Percentiles rank a stretch among this genome's conserved stretches.
phyloP scores from a whole-genome alignment of 345 rosid genomes.

The Ceriops decandra region DNA sequence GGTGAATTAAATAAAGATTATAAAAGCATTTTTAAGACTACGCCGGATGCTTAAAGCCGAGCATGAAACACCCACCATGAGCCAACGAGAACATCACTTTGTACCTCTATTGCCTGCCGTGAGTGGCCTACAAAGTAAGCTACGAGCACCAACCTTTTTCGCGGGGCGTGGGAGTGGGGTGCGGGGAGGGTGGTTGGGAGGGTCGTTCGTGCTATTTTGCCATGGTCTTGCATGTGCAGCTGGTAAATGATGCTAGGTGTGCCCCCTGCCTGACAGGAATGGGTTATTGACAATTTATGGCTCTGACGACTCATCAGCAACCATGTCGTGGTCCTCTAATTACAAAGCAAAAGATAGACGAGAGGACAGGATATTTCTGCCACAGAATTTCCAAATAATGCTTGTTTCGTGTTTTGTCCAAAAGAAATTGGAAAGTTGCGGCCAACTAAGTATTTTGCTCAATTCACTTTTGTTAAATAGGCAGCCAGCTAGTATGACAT shows the following conservation, averaged over 20 bases:
- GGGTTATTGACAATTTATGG: slow-evolving; percentile 15
- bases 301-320: neutral
- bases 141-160: neutral
- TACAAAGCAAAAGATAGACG: slow-evolving; percentile 15
- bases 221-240: slow-evolving; percentile 21
- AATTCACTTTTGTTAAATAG: too few relatives aligned
- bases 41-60: too few relatives aligned
- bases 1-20: too few relatives aligned
- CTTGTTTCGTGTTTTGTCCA: too few relatives aligned
- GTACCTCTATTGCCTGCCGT: neutral
- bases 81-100: too few relatives aligned
- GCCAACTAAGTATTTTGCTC: too few relatives aligned
- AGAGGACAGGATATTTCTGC: slow-evolving; percentile 1
- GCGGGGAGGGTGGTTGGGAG: neutral
- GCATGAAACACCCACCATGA: too few relatives aligned
- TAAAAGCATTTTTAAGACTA: too few relatives aligned
- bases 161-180: too few relatives aligned
- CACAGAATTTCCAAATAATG: slow-evolving; percentile 3
- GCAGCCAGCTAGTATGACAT: too few relatives aligned
- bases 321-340: slow-evolving; percentile 15
- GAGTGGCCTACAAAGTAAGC: slow-evolving; percentile 2
- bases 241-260: neutral
- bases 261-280: slow-evolving; percentile 2
- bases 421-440: too few relatives aligned
- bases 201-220: slow-evolving; percentile 13